These are phyloP conservation scores for Sporisorium iseilematis-ciliati DNA, from an alignment of 1,284 basidiomycete genomes.

Conservation along the genomic window DNA sequence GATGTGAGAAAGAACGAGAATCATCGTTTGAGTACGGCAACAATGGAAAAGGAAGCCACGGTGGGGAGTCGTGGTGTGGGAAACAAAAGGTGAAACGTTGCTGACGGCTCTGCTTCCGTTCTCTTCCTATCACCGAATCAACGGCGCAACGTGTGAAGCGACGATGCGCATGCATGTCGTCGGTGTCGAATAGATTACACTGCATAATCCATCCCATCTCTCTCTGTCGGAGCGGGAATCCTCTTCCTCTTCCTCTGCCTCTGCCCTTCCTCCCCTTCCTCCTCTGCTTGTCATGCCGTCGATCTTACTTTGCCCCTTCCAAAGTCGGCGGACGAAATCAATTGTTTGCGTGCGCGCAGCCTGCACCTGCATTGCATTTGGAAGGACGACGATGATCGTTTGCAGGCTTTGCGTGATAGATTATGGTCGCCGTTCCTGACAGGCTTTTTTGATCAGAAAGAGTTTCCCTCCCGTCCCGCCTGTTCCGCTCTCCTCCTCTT, in stretches of 20 bases:
- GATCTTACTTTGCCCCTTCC: not conserved
- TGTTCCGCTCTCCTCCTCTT: not conserved
- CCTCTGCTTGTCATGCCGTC: not conserved
- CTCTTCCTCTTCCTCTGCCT: no score
- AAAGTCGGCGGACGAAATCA: not conserved
- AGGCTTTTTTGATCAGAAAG: not conserved
- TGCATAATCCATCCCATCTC: slow-evolving; percentile 1
- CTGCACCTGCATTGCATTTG: no score
- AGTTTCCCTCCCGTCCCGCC: not conserved
- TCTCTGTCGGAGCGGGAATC: slow-evolving; percentile 1
- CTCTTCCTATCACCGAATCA: slow-evolving; percentile 2
- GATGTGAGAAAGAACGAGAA: no score
- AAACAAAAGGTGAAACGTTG: no score
- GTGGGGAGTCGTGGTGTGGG: no score
- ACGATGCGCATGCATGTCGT: no score
- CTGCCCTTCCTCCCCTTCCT: not conserved
- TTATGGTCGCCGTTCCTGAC: slow-evolving; percentile 3
- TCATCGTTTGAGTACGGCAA: no score
- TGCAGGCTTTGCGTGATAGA: not conserved
- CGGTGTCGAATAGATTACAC: not conserved
- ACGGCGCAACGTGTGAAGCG: not conserved
- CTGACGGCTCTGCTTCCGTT: slow-evolving; percentile 4
- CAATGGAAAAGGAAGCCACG: no score
- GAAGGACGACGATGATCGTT: not conserved
- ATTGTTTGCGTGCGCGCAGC: not conserved